Base-by-base conservation (phyloP, 306 rosid genomes). In the Senna siamea region DNA sequence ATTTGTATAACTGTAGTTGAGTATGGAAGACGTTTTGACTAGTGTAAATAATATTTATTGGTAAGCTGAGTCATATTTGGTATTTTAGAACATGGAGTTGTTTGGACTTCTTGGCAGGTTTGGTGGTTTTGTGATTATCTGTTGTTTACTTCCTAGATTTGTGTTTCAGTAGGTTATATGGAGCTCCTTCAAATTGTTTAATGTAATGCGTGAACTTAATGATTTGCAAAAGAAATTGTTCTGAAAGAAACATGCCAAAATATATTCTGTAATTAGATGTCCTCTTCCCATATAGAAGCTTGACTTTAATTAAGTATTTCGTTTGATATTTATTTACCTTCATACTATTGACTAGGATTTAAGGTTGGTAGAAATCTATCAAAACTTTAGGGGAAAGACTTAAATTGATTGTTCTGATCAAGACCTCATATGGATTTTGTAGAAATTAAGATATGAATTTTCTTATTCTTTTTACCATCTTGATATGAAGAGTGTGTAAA, bases 11-110 rank as follows among this genome's bases (percentile, higher is more conserved):
- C 35, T 40, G 2, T 32, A 66, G 26, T 64, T 63, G 56, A 53
- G 65, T 18, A 18, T 54, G 2, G 9, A 76, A 76, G 66, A 76
- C 23, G 51, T 75, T 40, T 30, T 30, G 50, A 57, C 40, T 37
- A 4, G 3, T 37, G 40, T 37, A 37, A 43, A 43, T 43, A 43
- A 11, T 43, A 10, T 43, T 43, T 0, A 2, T 9, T 9, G 12
- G 48, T 43, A 9, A 43, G 54, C 54, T 6, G 58, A 52, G 13
- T 19, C 11, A 9, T 17, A 20, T 52, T 3, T 7, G 22, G 8
- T n/a, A 51, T 18, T 51, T 51, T 9, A 17, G 26, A 51, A 17
- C 11, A 17, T 17, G 56, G 26, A 9, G 9, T 18, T 17, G 12
- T 40, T 17, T 52, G 13, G 30, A 52, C 28, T 10, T 18, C 58